These are phyloP conservation scores for Triangularia setosa DNA, from an alignment of 2,329 filamentous ascomycete genomes.

Conservation along the genomic window DNA sequence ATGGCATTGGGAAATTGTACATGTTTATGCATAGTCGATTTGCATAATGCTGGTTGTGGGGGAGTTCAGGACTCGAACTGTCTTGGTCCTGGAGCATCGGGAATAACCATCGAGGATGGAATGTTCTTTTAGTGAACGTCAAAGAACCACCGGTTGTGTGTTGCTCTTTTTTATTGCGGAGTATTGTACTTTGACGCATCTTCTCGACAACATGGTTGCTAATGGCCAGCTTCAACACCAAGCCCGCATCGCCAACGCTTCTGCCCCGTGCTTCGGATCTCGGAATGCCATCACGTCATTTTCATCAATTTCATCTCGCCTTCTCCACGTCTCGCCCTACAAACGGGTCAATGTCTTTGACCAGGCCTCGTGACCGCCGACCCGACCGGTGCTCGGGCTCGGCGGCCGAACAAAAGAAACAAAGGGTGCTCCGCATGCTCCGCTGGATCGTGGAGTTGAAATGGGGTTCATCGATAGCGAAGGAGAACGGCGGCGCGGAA, in stretches of 20 bases:
- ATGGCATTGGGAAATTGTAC: no score
- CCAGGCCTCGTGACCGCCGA: not conserved
- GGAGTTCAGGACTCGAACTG: no score
- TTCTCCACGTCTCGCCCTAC: not conserved
- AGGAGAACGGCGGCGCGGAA: not conserved
- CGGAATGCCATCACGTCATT: not conserved
- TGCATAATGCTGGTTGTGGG: no score
- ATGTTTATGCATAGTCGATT: no score
- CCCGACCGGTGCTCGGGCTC: not conserved
- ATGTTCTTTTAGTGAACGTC: no score
- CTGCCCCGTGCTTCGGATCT: not conserved
- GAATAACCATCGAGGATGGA: no score
- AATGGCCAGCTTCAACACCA: not conserved
- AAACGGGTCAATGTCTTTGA: not conserved
- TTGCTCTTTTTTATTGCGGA: no score
- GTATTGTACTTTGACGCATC: no score
- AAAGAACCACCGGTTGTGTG: no score
- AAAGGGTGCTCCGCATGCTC: not conserved
- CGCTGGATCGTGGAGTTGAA: not conserved
- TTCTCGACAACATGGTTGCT: no score
- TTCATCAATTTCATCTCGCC: not conserved
- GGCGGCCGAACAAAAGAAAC: not conserved
- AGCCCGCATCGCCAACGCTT: not conserved
- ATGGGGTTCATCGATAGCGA: not conserved
- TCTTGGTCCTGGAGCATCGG: no score